Evolutionary conservation across 495 filamentous ascomycete species (phyloP).

Genomic region (Hyaloscypha bicolor): DNA sequence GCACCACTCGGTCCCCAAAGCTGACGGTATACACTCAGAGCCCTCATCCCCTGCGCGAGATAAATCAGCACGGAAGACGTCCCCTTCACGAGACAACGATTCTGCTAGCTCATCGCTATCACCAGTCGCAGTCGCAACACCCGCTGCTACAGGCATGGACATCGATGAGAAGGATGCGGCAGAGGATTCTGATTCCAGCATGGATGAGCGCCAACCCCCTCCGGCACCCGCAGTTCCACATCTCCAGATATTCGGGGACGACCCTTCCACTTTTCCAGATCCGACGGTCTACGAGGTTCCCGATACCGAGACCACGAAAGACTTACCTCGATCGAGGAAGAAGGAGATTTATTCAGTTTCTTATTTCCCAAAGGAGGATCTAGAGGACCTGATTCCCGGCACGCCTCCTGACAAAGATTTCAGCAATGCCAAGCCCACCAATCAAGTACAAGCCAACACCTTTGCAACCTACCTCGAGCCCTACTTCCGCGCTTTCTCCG

Average conservation of each 20-base stretch:
- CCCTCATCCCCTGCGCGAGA: constrained; percentile 22
- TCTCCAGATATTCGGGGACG: constrained; percentile 81
- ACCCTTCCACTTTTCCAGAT: constrained; percentile 89
- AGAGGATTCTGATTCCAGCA: constrained; percentile 61
- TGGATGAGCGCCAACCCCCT: constrained; percentile 73
- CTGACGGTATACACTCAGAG: not conserved
- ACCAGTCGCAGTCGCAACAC: constrained; percentile 41
- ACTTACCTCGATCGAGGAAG: constrained; percentile 80
- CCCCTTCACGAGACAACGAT: constrained; percentile 28
- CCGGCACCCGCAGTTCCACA: constrained; percentile 72
- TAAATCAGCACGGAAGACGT: constrained; percentile 20
- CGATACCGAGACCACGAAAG: constrained; percentile 54
- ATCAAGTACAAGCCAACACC: constrained; percentile 88
- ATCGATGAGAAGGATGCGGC: constrained; percentile 54
- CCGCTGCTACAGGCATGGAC: constrained; percentile 45
- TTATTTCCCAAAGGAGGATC: constrained; percentile 75
- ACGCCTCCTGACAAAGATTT: constrained; percentile 92
- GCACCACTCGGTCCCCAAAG: not conserved
- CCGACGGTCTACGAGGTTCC: constrained; percentile 94
- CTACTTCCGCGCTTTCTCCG: constrained; percentile 84
- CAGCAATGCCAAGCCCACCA: constrained; percentile 87
- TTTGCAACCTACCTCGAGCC: constrained; percentile 89
- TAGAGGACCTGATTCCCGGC: constrained; percentile 83
- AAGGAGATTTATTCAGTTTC: constrained; percentile 86
- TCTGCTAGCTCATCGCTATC: constrained; percentile 69